Evolutionary conservation across 2,329 filamentous ascomycete species (phyloP), one percentile per base, ranked within the genome.

Genomic region (Aspergillus sp.): DNA sequence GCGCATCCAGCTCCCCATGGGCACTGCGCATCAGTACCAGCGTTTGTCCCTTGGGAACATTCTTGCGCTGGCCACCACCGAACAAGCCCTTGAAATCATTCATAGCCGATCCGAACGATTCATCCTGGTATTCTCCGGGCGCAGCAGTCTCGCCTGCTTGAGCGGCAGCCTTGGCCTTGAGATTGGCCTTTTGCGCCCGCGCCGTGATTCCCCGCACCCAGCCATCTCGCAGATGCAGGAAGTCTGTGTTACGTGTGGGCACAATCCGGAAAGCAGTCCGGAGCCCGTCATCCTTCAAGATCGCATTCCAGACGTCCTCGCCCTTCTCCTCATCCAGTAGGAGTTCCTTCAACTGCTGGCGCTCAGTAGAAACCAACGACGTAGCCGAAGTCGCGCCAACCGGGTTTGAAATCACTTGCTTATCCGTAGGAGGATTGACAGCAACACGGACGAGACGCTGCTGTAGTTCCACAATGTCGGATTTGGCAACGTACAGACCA

Each of bases 171-270:
- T 56, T 79, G 75, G 75, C 74, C 52, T 78, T 76, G 41, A 83
- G 25, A 40, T 83, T 80, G 1, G 80, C 79, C 21, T 81, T 80
- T 62, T 87, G 82, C 2, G 89, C 88, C 35, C 89, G 86, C 8
- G 85, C 88, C 54, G 90, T 90, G 62, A 99, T 89, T 21, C 90
- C 90, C 6, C 92, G 85, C 58, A 97, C 90, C 79, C 93, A 96
- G 1, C 90, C 95, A 70, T 99, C 95, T 41, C 93, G 86, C 61
- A 99, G 76, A 73, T 99, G 95, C 64, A 88, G 86, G 75, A 97
- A 98, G 75, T 98, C 93, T 17, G 95, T 99, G 74, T 96, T 92
- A 39, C 91, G 84, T n/a, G 91, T 92, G 0, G 95, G 95, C 3
- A 93, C 87, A 62, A 99, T 89, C 46, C 93, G 85, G 77, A 96